phyloP scores from a whole-genome alignment of 2,329 filamentous ascomycete species.

The Exophiala bonariae region DNA sequence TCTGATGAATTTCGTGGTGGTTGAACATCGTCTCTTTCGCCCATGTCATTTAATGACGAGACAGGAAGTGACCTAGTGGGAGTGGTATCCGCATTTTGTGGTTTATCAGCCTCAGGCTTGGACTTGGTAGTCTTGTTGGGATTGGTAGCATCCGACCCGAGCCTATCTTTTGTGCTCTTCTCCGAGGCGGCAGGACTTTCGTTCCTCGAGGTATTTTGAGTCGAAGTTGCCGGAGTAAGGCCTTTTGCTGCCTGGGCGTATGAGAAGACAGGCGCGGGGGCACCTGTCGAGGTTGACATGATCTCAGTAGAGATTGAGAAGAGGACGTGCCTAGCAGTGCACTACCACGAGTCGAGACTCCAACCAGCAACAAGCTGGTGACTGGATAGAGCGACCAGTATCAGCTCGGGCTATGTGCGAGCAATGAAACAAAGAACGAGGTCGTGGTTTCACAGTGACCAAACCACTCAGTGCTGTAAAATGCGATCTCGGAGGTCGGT shows the following conservation, averaged over 20 bases:
- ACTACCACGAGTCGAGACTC: slow-evolving; percentile 19
- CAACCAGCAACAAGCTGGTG: slow-evolving; percentile 25
- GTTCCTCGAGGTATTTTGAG: slow-evolving; percentile 17
- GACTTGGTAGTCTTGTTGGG: slow-evolving; percentile 8
- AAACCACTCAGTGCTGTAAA: too few relatives aligned
- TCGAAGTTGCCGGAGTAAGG: slow-evolving; percentile 50
- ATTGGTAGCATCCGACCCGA: neutral
- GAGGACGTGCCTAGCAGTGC: slow-evolving; percentile 16
- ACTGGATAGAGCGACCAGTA: slow-evolving; percentile 14
- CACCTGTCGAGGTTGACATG: slow-evolving; percentile 44
- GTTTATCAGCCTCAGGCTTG: slow-evolving; percentile 10
- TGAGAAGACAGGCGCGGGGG: slow-evolving; percentile 67
- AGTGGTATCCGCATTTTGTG: slow-evolving; percentile 33
- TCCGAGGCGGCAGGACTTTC: slow-evolving; percentile 21
- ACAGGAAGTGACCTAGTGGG: slow-evolving; percentile 33
- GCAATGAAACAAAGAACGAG: too few relatives aligned
- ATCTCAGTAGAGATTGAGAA: slow-evolving; percentile 6
- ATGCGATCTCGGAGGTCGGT: too few relatives aligned
- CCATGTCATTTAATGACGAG: slow-evolving; percentile 23
- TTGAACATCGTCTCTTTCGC: slow-evolving; percentile 7
- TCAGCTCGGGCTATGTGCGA: neutral
- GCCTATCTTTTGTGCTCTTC: slow-evolving; percentile 17
- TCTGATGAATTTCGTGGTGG: neutral
- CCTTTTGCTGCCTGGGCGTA: slow-evolving; percentile 96
- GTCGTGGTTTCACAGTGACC: too few relatives aligned